phyloP scores from a whole-genome alignment of 495 filamentous ascomycete genomes.

The Penicillium turbatum region DNA sequence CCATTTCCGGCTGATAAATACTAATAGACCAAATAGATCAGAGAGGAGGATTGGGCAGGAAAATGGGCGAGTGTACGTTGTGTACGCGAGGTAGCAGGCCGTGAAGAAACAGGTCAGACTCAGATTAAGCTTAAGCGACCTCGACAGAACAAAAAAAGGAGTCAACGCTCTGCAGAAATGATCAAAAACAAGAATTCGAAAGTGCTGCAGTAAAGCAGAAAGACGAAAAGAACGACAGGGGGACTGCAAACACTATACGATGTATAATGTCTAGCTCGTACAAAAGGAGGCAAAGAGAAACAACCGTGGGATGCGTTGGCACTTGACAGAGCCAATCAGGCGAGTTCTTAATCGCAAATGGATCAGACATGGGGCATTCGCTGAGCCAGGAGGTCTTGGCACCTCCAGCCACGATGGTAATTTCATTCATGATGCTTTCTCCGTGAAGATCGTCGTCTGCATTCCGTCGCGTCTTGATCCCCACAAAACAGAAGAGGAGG shows the following conservation, averaged over 20 bases:
- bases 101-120: background rate
- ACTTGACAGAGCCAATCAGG: slow-evolving; percentile 17
- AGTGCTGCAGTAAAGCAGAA: background rate
- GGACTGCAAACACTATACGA: background rate
- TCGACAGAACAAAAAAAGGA: background rate
- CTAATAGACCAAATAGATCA: background rate
- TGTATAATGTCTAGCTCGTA: background rate
- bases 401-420: slow-evolving; percentile 7
- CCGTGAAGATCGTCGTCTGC: background rate
- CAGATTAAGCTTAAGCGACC: background rate
- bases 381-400: slow-evolving; percentile 19
- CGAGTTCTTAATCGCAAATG: background rate
- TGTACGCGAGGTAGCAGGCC: background rate
- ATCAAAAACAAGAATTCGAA: background rate
- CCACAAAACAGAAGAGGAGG: too few species aligned
- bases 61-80: background rate
- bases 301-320: slow-evolving; percentile 14
- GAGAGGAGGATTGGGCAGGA: background rate
- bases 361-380: slow-evolving; percentile 4
- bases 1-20: slow-evolving; percentile 6
- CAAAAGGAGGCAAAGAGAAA: slow-evolving; percentile 12
- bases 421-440: background rate
- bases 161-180: background rate
- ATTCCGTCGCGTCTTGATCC: background rate
- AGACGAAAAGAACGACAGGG: background rate